Evolutionary conservation across 805 yeast species (phyloP).

Genomic region (Wilhelminamyces savonicus): DNA sequence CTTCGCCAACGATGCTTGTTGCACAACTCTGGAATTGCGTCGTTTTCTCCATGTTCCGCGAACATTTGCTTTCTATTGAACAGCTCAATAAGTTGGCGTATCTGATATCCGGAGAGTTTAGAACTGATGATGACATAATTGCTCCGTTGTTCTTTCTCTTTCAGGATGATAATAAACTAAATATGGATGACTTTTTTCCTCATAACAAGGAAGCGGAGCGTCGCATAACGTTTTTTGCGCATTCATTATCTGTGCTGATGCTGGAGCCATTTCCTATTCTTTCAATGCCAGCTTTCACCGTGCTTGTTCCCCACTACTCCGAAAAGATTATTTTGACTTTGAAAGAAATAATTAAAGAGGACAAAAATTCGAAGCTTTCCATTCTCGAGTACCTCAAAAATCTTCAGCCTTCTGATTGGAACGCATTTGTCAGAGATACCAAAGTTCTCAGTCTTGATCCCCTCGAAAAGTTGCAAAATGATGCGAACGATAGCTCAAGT

Average conservation of each 20-base stretch:
- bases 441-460: slow-evolving; percentile 34
- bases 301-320: slow-evolving; percentile 46
- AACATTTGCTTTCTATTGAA: slow-evolving; percentile 30
- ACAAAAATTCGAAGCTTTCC: slow-evolving; percentile 42
- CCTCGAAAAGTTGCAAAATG: slow-evolving; percentile 5
- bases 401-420: slow-evolving; percentile 74
- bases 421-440: slow-evolving; percentile 69
- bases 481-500: slow-evolving; percentile 11
- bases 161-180: slow-evolving; percentile 40
- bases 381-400: slow-evolving; percentile 74
- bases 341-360: slow-evolving; percentile 42
- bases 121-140: slow-evolving; percentile 13
- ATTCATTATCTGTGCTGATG: slow-evolving; percentile 41
- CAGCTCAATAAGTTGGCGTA: slow-evolving; percentile 34
- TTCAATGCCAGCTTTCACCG: slow-evolving; percentile 47
- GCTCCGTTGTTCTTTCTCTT: slow-evolving; percentile 42
- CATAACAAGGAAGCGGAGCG: slow-evolving; percentile 46
- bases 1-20: slow-evolving; percentile 3
- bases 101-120: neutral
- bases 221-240: slow-evolving; percentile 49
- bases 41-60: slow-evolving; percentile 20
- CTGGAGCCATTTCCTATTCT: slow-evolving; percentile 43
- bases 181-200: slow-evolving; percentile 33
- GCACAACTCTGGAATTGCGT: slow-evolving; percentile 14
- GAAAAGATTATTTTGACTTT: slow-evolving; percentile 42